phyloP scores from a whole-genome alignment of 2,329 filamentous ascomycete genomes.

The Sordariomycetes sp. region DNA sequence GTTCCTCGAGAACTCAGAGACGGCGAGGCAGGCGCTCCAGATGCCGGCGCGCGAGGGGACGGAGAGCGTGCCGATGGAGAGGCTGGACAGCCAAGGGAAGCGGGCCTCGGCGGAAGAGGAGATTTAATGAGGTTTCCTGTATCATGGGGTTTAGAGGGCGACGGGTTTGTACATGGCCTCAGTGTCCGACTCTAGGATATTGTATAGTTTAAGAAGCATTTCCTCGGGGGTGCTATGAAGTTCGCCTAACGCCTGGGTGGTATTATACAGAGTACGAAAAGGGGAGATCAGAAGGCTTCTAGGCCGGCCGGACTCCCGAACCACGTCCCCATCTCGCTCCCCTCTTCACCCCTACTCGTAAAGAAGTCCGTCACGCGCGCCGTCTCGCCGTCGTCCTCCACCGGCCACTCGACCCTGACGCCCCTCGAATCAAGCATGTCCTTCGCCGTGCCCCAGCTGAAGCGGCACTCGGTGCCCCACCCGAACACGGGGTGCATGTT shows the following conservation, averaged over 20 bases:
- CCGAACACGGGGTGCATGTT: slow-evolving; percentile 94
- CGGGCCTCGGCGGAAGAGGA: slow-evolving; percentile 33
- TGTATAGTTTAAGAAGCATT: background rate
- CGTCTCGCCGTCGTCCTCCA: slow-evolving; percentile 57
- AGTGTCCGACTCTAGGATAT: background rate
- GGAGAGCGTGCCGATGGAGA: slow-evolving; percentile 46
- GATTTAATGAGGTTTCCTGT: slow-evolving; percentile 23
- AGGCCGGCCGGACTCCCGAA: slow-evolving; percentile 64
- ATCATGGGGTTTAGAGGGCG: background rate
- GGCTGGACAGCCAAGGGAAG: slow-evolving; percentile 49
- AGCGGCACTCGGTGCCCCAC: slow-evolving; percentile 86
- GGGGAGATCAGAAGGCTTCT: slow-evolving; percentile 52
- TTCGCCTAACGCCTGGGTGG: background rate
- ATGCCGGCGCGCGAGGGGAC: slow-evolving; percentile 47
- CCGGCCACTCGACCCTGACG: slow-evolving; percentile 76
- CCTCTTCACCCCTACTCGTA: slow-evolving; percentile 27
- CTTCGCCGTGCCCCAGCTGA: slow-evolving; percentile 93
- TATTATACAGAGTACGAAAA: background rate
- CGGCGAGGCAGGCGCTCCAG: slow-evolving; percentile 70
- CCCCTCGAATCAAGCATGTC: slow-evolving; percentile 74
- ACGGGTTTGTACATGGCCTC: background rate
- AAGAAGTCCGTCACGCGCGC: slow-evolving; percentile 72
- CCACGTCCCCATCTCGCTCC: slow-evolving; percentile 62
- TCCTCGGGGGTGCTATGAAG: background rate
- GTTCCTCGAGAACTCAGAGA: slow-evolving; percentile 80